phyloP scores from a whole-genome alignment of 306 rosid genomes.

The Gynostemma pentaphyllum region DNA sequence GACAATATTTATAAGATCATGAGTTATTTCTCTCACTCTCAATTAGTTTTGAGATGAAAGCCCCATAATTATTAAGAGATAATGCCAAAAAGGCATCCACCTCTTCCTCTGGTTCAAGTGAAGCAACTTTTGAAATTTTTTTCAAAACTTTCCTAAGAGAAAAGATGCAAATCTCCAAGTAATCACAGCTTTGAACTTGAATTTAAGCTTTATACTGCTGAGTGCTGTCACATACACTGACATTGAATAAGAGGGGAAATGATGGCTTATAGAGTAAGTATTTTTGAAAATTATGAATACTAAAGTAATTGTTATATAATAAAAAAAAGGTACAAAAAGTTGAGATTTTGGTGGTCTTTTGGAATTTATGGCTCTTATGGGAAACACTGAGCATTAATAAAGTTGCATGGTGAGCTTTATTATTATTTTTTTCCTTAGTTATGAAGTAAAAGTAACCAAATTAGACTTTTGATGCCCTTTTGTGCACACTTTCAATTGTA shows the following conservation, averaged over 20 bases:
- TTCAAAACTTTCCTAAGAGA: too few species aligned
- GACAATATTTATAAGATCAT: too few species aligned
- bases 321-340: background rate
- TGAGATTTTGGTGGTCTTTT: background rate
- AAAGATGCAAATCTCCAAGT: too few species aligned
- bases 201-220: too few species aligned
- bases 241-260: too few species aligned
- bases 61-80: too few species aligned
- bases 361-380: too few species aligned
- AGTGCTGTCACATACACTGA: too few species aligned
- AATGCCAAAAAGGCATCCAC: background rate
- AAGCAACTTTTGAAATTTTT: background rate
- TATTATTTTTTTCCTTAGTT: conserved; percentile 6
- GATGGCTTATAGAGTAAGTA: background rate
- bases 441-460: background rate
- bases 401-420: background rate
- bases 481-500: background rate
- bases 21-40: too few species aligned
- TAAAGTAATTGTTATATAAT: background rate
- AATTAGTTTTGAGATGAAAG: too few species aligned
- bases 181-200: too few species aligned
- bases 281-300: background rate
- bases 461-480: background rate
- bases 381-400: background rate
- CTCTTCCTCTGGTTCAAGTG: background rate